phyloP scores from a whole-genome alignment of 2,329 filamentous ascomycete genomes.

The Raffaelea albimanens region DNA sequence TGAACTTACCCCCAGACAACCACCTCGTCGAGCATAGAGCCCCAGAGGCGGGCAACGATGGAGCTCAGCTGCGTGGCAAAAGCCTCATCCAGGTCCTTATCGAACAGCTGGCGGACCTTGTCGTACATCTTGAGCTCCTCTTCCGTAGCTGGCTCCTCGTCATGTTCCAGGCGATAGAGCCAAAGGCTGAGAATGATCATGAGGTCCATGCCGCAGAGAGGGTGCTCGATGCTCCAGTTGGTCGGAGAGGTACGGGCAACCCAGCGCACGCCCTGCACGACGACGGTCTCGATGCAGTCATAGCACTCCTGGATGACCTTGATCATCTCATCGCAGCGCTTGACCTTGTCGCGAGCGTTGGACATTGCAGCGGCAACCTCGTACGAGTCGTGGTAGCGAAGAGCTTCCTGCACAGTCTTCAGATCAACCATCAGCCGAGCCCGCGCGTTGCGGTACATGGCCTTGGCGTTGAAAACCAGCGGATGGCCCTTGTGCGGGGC shows the following conservation, averaged over 20 bases:
- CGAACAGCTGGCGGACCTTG: constrained; percentile 82
- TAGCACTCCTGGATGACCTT: constrained; percentile 98
- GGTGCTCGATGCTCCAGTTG: constrained; percentile 98
- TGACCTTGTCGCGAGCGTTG: constrained; percentile 83
- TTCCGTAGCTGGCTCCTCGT: constrained; percentile 80
- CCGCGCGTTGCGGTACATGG: constrained; percentile 89
- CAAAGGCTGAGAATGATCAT: constrained; percentile 97
- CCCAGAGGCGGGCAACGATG: constrained; percentile 92
- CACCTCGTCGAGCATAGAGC: constrained; percentile 95
- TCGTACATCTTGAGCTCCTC: constrained; percentile 86
- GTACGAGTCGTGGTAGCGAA: constrained; percentile 94
- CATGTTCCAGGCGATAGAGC: constrained; percentile 98
- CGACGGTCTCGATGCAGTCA: constrained; percentile 93
- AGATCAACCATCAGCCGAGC: constrained; percentile 89
- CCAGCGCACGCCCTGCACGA: constrained; percentile 91
- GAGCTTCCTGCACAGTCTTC: constrained; percentile 89
- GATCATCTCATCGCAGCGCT: constrained; percentile 94
- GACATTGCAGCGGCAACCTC: constrained; percentile 97
- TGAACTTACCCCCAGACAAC: constrained; percentile 94
- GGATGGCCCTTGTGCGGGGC: constrained; percentile 94
- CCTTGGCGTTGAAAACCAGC: constrained; percentile 95
- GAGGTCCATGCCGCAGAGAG: constrained; percentile 88
- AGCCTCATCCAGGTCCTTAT: constrained; percentile 77
- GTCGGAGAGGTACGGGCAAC: constrained; percentile 95
- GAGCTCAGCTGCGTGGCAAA: constrained; percentile 82